Percentiles rank a stretch among this genome's conserved stretches.
Conservation (phyloP, 2,329 filamentous ascomycete species). For the Aspergillus floridensis region DNA sequence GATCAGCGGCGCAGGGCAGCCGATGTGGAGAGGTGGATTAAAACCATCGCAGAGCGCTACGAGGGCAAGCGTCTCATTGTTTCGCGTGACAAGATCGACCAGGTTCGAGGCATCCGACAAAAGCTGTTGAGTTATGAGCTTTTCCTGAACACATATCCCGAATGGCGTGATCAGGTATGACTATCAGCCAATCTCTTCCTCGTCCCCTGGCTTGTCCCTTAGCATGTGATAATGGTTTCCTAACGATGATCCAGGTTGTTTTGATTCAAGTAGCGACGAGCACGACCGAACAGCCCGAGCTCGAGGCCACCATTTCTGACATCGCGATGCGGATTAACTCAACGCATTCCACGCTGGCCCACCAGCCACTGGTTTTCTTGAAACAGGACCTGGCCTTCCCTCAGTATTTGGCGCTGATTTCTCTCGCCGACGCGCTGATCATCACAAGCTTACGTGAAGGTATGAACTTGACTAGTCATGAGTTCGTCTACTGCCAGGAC, state of each 20-base stretch:
- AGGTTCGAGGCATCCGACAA: conserved; percentile 86
- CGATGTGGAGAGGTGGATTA: conserved; percentile 75
- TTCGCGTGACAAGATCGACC: conserved; percentile 89
- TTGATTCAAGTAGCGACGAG: conserved; percentile 93
- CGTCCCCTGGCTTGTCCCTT: background rate
- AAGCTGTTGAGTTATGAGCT: conserved; percentile 90
- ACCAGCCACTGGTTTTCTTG: conserved; percentile 88
- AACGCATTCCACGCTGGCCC: conserved; percentile 81
- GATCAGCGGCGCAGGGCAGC: conserved; percentile 66
- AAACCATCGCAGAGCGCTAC: conserved; percentile 78
- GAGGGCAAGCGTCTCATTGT: conserved; percentile 87
- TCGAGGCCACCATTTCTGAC: conserved; percentile 84
- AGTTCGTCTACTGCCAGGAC: conserved; percentile 91
- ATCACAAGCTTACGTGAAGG: conserved; percentile 94
- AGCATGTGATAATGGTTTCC: background rate
- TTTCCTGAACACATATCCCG: conserved; percentile 88
- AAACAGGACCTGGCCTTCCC: conserved; percentile 92
- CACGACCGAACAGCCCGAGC: conserved; percentile 80
- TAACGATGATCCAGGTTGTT: conserved; percentile 57
- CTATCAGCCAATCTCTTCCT: background rate
- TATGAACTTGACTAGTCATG: conserved; percentile 95
- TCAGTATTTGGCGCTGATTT: conserved; percentile 88
- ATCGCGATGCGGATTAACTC: conserved; percentile 95
- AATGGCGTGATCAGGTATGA: conserved; percentile 71
- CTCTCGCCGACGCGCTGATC: conserved; percentile 86